These are phyloP conservation scores for Prototheca cutis DNA, from an alignment of 163 green algal species.

Conservation along the genomic window DNA sequence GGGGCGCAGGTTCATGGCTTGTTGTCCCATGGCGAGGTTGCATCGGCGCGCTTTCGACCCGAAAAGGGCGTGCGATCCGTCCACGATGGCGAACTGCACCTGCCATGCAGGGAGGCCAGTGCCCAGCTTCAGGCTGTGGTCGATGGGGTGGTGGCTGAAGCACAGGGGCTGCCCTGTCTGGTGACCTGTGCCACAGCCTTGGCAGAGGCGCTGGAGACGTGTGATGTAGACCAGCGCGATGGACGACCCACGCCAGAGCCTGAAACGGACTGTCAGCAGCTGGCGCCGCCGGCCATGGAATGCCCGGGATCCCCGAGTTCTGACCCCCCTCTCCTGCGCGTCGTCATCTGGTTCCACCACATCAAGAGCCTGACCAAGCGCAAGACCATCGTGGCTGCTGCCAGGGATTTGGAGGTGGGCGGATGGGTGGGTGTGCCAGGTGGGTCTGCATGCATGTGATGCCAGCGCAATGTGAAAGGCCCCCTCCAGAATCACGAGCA, in stretches of 20 bases:
- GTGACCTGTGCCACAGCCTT: not conserved
- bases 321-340: not conserved
- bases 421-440: conserved; percentile 2
- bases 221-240: not conserved
- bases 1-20: too few species aligned
- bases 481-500: not conserved
- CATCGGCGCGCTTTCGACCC: not conserved
- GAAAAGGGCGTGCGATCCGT: not conserved
- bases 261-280: not conserved
- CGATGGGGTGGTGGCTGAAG: not conserved
- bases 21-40: not conserved
- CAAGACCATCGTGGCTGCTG: conserved; percentile 38
- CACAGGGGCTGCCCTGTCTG: not conserved
- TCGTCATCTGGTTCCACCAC: conserved; percentile 48
- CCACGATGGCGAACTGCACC: not conserved
- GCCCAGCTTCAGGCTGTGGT: not conserved
- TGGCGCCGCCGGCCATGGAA: not conserved
- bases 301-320: not conserved
- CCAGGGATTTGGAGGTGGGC: conserved; percentile 26
- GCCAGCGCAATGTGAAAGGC: not conserved
- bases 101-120: not conserved
- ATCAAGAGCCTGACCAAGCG: conserved; percentile 52
- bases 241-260: not conserved
- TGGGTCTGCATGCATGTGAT: not conserved
- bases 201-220: not conserved